Percentiles rank a stretch among this genome's conserved stretches.
These are phyloP conservation scores for Botryobasidium botryosum DNA, from an alignment of 768 basidiomycete species.

Conservation along the genomic window DNA sequence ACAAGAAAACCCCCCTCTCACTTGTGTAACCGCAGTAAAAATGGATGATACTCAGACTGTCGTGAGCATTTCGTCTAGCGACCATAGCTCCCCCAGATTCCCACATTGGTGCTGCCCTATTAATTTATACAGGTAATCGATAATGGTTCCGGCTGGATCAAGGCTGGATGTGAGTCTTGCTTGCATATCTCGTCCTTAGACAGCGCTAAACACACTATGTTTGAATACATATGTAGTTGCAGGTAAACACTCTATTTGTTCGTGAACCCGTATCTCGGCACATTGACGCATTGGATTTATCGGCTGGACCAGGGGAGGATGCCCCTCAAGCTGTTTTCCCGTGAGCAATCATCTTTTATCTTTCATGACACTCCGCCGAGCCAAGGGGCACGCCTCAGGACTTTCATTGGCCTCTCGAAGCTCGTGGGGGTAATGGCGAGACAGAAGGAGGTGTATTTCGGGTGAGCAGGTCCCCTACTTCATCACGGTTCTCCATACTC, in stretches of 20 bases:
- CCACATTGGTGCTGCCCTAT: too few relatives aligned
- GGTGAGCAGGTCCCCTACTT: slow-evolving; percentile 33
- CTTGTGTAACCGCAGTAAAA: too few relatives aligned
- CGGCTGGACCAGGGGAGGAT: slow-evolving; percentile 24
- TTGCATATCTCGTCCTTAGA: neutral
- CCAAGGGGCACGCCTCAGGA: slow-evolving; percentile 8
- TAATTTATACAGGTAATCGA: neutral
- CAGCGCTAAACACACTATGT: neutral
- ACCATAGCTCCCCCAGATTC: too few relatives aligned
- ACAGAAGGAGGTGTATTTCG: slow-evolving; percentile 26
- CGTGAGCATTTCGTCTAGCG: too few relatives aligned
- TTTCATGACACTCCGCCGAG: neutral
- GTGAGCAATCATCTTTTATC: slow-evolving; percentile 17
- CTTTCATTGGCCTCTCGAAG: slow-evolving; percentile 31
- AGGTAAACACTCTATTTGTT: neutral
- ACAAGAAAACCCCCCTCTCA: too few relatives aligned
- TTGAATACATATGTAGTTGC: neutral
- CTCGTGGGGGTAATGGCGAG: slow-evolving; percentile 32
- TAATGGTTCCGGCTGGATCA: slow-evolving; percentile 28
- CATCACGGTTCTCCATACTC: slow-evolving; percentile 6
- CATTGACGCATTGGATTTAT: neutral
- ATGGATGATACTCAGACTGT: too few relatives aligned
- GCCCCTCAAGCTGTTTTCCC: slow-evolving; percentile 30
- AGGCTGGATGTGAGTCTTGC: slow-evolving; percentile 20
- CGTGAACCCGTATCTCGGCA: neutral